These are phyloP conservation scores for Echium plantagineum DNA, from an alignment of 257 asterid genomes.

Conservation along the genomic window DNA sequence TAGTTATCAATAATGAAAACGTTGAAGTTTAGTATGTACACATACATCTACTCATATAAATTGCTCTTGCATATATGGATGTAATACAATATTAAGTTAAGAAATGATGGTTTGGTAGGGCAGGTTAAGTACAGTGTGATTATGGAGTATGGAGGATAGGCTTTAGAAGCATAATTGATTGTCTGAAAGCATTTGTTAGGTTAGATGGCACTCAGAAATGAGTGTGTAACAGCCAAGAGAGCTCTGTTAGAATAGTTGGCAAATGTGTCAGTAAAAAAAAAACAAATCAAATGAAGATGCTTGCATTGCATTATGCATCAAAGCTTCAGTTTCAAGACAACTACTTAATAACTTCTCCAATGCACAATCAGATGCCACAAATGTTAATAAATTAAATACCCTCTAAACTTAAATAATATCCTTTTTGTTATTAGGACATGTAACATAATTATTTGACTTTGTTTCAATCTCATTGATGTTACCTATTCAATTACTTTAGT, in stretches of 20 bases:
- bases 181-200: conserved; percentile 39
- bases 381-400: conserved; percentile 9
- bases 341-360: conserved; percentile 51
- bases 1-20: too few relatives aligned
- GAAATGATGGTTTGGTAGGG: conserved; percentile 19
- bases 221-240: conserved; percentile 83
- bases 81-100: too few relatives aligned
- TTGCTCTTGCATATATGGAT: too few relatives aligned
- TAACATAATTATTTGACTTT: too few relatives aligned
- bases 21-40: too few relatives aligned
- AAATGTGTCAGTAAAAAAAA: conserved; percentile 59
- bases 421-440: too few relatives aligned
- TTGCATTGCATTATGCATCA: conserved; percentile 19
- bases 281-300: conserved; percentile 10
- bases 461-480: conserved; percentile 23
- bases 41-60: too few relatives aligned
- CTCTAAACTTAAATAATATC: too few relatives aligned
- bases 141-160: conserved; percentile 15
- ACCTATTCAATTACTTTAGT: conserved; percentile 32
- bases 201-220: conserved; percentile 58
- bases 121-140: conserved; percentile 11
- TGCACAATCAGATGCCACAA: conserved; percentile 17
- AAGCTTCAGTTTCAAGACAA: conserved; percentile 78
- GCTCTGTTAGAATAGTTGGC: conserved; percentile 58
- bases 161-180: conserved; percentile 25